Evolutionary conservation across 257 asterid species (phyloP).

Genomic region (Fraxinus excelsior): DNA sequence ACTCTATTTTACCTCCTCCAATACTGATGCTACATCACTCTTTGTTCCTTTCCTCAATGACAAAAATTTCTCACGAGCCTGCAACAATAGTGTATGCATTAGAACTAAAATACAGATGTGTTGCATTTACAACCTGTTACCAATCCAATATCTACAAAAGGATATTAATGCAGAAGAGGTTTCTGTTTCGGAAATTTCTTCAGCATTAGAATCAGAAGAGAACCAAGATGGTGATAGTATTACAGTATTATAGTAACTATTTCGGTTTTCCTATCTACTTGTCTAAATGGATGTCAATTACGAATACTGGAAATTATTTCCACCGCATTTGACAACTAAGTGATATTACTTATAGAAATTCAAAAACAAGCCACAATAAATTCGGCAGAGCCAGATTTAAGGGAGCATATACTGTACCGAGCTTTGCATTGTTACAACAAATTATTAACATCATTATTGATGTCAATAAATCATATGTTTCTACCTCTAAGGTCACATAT

Average conservation of each 20-base stretch:
- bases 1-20: constrained; percentile 73
- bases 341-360: constrained; percentile 7
- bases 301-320: neutral
- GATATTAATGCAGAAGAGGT: neutral
- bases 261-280: neutral
- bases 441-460: constrained; percentile 1
- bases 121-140: neutral
- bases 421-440: neutral
- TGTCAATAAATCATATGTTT: neutral
- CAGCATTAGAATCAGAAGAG: neutral
- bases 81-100: constrained; percentile 27
- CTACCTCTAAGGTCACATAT: neutral
- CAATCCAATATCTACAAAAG: neutral
- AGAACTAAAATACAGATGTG: constrained; percentile 22
- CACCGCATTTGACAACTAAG: neutral
- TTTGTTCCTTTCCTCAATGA: constrained; percentile 91
- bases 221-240: constrained; percentile 1
- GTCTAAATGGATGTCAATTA: neutral
- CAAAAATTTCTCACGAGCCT: constrained; percentile 97
- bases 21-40: constrained; percentile 68
- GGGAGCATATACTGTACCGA: neutral
- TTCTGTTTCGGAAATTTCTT: neutral
- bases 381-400: constrained; percentile 1
- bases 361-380: neutral
- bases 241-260: neutral